phyloP scores from a whole-genome alignment of 2,329 filamentous ascomycete genomes.

The Xylaria polymorpha region DNA sequence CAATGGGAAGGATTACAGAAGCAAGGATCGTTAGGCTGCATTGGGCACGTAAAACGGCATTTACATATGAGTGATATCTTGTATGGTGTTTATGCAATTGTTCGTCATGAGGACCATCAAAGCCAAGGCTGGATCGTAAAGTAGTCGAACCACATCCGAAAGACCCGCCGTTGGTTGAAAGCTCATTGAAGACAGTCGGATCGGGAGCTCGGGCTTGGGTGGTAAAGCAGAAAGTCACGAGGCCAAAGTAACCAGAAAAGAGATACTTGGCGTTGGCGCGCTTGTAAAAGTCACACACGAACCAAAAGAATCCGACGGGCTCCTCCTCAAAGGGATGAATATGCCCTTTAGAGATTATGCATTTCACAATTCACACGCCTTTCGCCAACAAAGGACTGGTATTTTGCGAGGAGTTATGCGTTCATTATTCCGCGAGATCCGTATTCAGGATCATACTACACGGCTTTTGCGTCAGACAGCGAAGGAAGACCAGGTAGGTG shows the following conservation, averaged over 20 bases:
- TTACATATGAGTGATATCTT: slow-evolving; percentile 16
- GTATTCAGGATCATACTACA: slow-evolving; percentile 11
- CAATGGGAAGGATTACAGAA: slow-evolving; percentile 14
- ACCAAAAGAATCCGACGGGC: background rate
- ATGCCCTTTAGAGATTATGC: slow-evolving; percentile 4
- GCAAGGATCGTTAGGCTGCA: slow-evolving; percentile 30
- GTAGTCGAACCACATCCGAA: slow-evolving; percentile 7
- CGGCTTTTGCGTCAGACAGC: slow-evolving; percentile 7
- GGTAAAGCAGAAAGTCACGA: slow-evolving; percentile 21
- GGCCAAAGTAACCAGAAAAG: slow-evolving; percentile 6
- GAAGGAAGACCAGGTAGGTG: slow-evolving; percentile 6
- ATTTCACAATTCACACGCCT: slow-evolving; percentile 13
- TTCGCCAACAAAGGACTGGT: slow-evolving; percentile 7
- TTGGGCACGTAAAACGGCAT: slow-evolving; percentile 20
- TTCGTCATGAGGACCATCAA: slow-evolving; percentile 10
- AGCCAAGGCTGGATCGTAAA: slow-evolving; percentile 15
- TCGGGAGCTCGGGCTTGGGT: background rate
- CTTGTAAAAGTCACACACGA: slow-evolving; percentile 5
- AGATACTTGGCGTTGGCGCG: slow-evolving; percentile 14
- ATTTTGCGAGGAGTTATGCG: slow-evolving; percentile 6
- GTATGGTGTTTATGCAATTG: slow-evolving; percentile 26
- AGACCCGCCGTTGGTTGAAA: background rate
- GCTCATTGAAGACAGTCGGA: background rate
- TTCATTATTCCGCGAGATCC: slow-evolving; percentile 15
- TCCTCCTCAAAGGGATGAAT: background rate